A percentile compares a stretch with the other conserved stretches of the same genome.
phyloP scores from a whole-genome alignment of 2,329 filamentous ascomycete genomes.

The Capronia americana region DNA sequence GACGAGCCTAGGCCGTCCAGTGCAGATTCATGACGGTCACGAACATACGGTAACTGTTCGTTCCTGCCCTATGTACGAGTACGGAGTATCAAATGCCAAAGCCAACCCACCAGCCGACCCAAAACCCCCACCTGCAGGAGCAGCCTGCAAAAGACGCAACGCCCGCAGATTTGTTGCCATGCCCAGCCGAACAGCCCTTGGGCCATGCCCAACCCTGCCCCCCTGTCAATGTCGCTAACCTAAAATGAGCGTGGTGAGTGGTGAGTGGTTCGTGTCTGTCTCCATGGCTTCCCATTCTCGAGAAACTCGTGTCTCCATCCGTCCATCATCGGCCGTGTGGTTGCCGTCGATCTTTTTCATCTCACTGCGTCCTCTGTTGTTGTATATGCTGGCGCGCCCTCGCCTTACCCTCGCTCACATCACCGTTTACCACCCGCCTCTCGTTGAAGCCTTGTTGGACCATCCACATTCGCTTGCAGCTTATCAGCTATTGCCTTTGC shows the following conservation, averaged over 20 bases:
- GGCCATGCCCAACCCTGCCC: conserved; percentile 13
- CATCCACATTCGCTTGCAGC: conserved; percentile 33
- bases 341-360: conserved; percentile 31
- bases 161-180: background rate
- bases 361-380: conserved; percentile 19
- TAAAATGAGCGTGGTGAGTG: conserved; percentile 6
- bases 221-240: conserved; percentile 11
- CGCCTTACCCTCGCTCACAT: conserved; percentile 29
- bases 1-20: conserved; percentile 8
- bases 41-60: conserved; percentile 11
- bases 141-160: conserved; percentile 10
- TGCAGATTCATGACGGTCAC: conserved; percentile 9
- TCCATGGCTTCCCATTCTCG: conserved; percentile 14
- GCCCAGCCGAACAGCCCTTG: conserved; percentile 11
- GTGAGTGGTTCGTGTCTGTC: conserved; percentile 14
- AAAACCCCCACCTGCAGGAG: conserved; percentile 16
- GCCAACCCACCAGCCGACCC: no score
- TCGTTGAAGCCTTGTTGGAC: conserved; percentile 30
- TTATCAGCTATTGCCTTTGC: conserved; percentile 11
- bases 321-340: conserved; percentile 19
- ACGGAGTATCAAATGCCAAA: background rate
- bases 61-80: conserved; percentile 8
- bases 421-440: conserved; percentile 22
- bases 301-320: conserved; percentile 24
- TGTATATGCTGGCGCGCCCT: conserved; percentile 32